phyloP scores from a whole-genome alignment of 768 basidiomycete genomes.

The Lyophyllum atratum region DNA sequence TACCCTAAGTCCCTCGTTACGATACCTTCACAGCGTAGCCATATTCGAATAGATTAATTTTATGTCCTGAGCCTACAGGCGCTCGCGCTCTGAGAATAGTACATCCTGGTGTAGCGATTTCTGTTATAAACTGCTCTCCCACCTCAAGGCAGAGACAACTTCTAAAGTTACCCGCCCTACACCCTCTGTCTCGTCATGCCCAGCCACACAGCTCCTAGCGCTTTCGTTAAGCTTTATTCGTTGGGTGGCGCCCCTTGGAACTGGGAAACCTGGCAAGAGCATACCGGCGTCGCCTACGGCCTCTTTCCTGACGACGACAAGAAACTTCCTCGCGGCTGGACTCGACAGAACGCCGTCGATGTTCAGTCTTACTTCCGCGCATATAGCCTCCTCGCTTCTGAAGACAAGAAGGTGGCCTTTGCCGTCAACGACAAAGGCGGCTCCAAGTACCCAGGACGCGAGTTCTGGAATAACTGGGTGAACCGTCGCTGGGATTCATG shows the following conservation, averaged over 20 bases:
- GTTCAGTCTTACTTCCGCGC: conserved; percentile 16
- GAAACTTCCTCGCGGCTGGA: conserved; percentile 12
- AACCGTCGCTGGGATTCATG: conserved; percentile 1
- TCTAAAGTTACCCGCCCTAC: too few relatives aligned
- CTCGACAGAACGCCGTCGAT: conserved; percentile 2
- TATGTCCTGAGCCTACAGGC: too few relatives aligned
- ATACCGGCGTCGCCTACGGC: not conserved
- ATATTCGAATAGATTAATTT: too few relatives aligned
- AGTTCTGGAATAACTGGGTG: conserved; percentile 14
- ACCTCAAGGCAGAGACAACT: too few relatives aligned
- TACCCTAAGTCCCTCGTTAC: too few relatives aligned
- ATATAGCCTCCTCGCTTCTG: not conserved
- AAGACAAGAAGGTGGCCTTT: conserved; percentile 15
- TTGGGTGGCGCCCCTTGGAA: not conserved
- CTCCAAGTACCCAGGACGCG: conserved; percentile 10
- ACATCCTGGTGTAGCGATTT: too few relatives aligned
- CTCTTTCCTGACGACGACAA: conserved; percentile 14
- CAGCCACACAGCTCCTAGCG: not conserved
- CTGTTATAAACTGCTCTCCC: too few relatives aligned
- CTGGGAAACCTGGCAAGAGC: not conserved
- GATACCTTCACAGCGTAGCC: too few relatives aligned
- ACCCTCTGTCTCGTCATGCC: not conserved
- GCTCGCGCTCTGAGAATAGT: too few relatives aligned
- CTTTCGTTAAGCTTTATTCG: not conserved
- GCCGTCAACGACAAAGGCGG: not conserved